These are phyloP conservation scores for Lactuca saligna DNA, from an alignment of 129 eudicot species.

Conservation along the genomic window DNA sequence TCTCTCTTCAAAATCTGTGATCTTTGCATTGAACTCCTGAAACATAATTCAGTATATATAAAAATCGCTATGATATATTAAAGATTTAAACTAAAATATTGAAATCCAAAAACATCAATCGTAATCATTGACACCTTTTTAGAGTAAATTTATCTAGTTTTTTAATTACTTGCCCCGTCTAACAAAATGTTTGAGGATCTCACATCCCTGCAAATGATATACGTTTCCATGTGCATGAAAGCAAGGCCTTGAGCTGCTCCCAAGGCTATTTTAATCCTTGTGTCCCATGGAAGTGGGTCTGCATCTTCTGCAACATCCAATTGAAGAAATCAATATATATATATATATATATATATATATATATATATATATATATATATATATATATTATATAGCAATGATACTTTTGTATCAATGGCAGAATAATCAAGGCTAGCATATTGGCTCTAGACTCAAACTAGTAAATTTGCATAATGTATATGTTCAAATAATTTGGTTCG, in stretches of 20 bases:
- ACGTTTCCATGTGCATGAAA: slow-evolving; percentile 54
- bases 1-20: slow-evolving; percentile 65
- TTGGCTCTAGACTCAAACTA: no score
- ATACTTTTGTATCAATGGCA: no score
- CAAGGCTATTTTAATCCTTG: slow-evolving; percentile 42
- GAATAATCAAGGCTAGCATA: no score
- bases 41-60: background rate
- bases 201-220: slow-evolving; percentile 56
- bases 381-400: no score
- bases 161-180: slow-evolving; percentile 37
- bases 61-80: background rate
- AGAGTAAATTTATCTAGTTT: background rate
- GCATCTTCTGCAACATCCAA: slow-evolving; percentile 36
- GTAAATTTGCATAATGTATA: no score
- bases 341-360: no score
- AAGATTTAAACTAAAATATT: no score
- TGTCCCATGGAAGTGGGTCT: slow-evolving; percentile 54
- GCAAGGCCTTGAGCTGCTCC: slow-evolving; percentile 67
- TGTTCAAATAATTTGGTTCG: no score
- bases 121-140: no score
- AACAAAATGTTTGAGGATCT: slow-evolving; percentile 59
- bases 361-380: no score
- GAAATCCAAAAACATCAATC: background rate
- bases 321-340: no score
- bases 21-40: slow-evolving; percentile 54